These are phyloP conservation scores for Colletotrichum lentis DNA, from an alignment of 2,329 filamentous ascomycete species.

Conservation along the genomic window DNA sequence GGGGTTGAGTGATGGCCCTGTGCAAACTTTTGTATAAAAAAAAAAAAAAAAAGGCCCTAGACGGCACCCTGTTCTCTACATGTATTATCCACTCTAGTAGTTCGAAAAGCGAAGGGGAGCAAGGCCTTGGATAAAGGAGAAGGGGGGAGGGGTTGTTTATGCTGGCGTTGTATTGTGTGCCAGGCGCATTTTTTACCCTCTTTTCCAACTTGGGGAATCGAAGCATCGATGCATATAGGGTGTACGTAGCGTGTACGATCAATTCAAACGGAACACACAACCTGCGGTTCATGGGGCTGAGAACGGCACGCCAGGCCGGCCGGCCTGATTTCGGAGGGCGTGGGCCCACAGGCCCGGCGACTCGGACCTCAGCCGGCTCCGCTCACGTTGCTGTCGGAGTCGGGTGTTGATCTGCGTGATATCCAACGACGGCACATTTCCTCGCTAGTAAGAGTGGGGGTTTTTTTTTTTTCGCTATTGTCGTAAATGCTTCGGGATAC, in stretches of 20 bases:
- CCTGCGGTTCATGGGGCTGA: too few relatives aligned
- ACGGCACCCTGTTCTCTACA: conserved; percentile 14
- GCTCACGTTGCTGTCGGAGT: background rate
- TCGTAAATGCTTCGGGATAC: background rate
- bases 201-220: background rate
- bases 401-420: background rate
- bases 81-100: conserved; percentile 9
- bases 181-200: background rate
- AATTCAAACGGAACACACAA: background rate
- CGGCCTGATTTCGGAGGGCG: background rate
- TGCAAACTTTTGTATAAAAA: conserved; percentile 12
- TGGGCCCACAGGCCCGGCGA: too few relatives aligned
- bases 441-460: too few relatives aligned
- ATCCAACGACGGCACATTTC: too few relatives aligned
- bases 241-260: background rate
- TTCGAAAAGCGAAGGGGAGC: background rate
- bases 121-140: background rate
- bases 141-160: background rate
- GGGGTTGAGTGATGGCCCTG: background rate
- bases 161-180: background rate
- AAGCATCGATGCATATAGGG: background rate
- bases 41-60: background rate
- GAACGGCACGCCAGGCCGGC: background rate
- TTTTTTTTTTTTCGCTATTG: background rate
- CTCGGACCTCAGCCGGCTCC: background rate